phyloP scores from a whole-genome alignment of 2,329 filamentous ascomycete genomes.

The Talaromyces funiculosus region DNA sequence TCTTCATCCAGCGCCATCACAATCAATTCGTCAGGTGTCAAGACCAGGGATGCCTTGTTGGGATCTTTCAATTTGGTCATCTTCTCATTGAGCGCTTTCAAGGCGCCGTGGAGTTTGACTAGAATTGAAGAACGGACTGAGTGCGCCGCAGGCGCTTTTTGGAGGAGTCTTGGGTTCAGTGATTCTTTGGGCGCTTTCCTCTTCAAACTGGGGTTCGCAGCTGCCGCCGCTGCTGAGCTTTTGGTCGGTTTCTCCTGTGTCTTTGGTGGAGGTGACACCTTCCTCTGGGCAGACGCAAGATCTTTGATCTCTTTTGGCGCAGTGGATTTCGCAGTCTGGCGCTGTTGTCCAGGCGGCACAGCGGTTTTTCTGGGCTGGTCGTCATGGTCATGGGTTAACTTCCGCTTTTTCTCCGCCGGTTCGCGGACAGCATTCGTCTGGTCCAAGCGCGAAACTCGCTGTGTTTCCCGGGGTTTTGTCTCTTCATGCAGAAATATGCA shows the following conservation, averaged over 20 bases:
- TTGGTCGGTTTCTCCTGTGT: slow-evolving; percentile 8
- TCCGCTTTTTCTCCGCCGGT: slow-evolving; percentile 29
- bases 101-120: slow-evolving; percentile 39
- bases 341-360: not conserved
- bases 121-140: slow-evolving; percentile 38
- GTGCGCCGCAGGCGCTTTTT: slow-evolving; percentile 40
- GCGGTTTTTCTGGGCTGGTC: not conserved
- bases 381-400: slow-evolving; percentile 14
- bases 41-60: slow-evolving; percentile 29
- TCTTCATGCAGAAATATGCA: slow-evolving; percentile 55
- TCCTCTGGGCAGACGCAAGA: slow-evolving; percentile 21
- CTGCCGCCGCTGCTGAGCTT: not conserved
- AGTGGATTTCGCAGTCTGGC: slow-evolving; percentile 5
- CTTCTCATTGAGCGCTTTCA: slow-evolving; percentile 37
- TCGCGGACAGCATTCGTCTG: slow-evolving; percentile 18
- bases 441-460: not conserved
- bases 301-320: slow-evolving; percentile 15
- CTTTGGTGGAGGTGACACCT: slow-evolving; percentile 27
- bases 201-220: slow-evolving; percentile 17
- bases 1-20: slow-evolving; percentile 59
- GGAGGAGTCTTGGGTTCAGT: slow-evolving; percentile 42
- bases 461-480: not conserved
- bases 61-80: slow-evolving; percentile 27
- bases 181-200: slow-evolving; percentile 36
- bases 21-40: slow-evolving; percentile 41